Evolutionary conservation across 768 basidiomycete genomes (phyloP), one percentile per base, ranked within the genome.

Genomic region (Boletus sensibilis): DNA sequence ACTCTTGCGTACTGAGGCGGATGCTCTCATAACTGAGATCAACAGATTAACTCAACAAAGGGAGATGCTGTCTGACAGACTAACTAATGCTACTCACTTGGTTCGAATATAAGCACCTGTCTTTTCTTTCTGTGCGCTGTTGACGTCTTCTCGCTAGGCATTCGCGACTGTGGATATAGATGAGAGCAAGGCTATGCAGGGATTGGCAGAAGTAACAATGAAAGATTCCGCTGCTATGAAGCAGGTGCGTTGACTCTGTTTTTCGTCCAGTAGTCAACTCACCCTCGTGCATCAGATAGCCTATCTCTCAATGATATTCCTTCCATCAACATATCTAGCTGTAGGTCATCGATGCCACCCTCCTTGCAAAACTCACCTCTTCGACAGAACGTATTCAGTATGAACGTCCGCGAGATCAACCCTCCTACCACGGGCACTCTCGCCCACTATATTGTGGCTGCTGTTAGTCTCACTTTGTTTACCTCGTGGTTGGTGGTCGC

Each of bases 401-500:
- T 72, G 69, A 66, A 67, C 40, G 60, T 65, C 29, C 40, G 23
- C 35, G 31, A 77, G 74, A 62, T 76, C 63, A 13, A 65, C 57
- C 11, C 56, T 8, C 9, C 25, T 11, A 64, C 67, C 8, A 21
- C 52, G 2, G 73, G 60, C 35, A 73, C 74, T 4, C 62, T 84
- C 2, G 54, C 58, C 2, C 74, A 75, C 18, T 84, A 77, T 50
- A 37, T 78, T 25, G 73, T 60, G 16, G 62, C 72, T 1, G 75
- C 79, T 6, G 50, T 81, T 10, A 64, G 74, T 0, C 70, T 87
- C 35, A 86, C 84, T 0, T 14, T 78, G 18, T 39, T 75, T 9
- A 82, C 81, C 9, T 70, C 79, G 34, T 87, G 83, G 83, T 59
- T 84, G 18, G 76, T 79, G 18, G 72, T 84, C 20, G 76, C 82